A percentile compares a stretch with the other conserved stretches of the same genome.
phyloP scores from a whole-genome alignment of 331 rosid species.

The Dryas integrifolia region DNA sequence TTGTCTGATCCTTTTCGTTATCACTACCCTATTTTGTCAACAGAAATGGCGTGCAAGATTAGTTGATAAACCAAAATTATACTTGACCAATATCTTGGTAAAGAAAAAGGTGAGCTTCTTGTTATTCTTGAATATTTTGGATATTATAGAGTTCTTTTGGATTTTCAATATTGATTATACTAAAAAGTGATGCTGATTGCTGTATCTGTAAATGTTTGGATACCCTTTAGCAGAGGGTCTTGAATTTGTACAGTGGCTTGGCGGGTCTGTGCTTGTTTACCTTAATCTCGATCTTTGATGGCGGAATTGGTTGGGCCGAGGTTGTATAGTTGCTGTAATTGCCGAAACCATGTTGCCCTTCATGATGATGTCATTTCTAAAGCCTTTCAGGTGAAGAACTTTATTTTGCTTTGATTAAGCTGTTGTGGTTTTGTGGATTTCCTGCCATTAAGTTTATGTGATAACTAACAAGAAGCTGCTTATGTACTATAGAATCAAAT shows the following conservation, averaged over 20 bases:
- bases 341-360: conserved; percentile 39
- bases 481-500: no score
- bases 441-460: neutral
- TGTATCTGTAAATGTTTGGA: conserved; percentile 4
- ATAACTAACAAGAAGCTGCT: no score
- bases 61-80: conserved; percentile 10
- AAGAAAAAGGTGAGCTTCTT: conserved; percentile 11
- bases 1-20: neutral
- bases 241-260: conserved; percentile 6
- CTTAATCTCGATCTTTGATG: conserved; percentile 9
- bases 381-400: conserved; percentile 39
- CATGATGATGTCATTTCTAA: conserved; percentile 43
- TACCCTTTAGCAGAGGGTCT: neutral
- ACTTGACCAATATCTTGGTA: conserved; percentile 7
- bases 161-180: neutral
- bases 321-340: conserved; percentile 41
- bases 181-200: conserved; percentile 2
- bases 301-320: conserved; percentile 43
- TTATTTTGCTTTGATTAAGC: conserved; percentile 2
- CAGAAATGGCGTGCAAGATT: conserved; percentile 22
- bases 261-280: conserved; percentile 14
- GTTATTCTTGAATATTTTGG: neutral
- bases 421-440: neutral
- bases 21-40: conserved; percentile 2
- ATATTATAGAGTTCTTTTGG: neutral